Evolutionary conservation across 176 grass and related monocot species (phyloP).

Genomic region (Triticum timopheevii): DNA sequence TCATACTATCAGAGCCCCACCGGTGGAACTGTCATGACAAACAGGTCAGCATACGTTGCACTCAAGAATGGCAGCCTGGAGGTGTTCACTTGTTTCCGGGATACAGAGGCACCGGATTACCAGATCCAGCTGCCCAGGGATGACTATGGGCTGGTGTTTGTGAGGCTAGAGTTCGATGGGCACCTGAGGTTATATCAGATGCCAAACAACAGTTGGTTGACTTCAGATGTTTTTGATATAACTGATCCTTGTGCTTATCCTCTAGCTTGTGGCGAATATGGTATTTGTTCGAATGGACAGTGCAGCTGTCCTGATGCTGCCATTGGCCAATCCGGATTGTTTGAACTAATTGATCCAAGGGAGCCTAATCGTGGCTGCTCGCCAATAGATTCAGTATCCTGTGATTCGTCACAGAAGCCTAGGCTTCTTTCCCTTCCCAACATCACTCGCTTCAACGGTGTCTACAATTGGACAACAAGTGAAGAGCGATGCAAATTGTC

Average conservation of each 20-base stretch:
- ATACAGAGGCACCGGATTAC: conserved; percentile 1
- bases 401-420: background rate
- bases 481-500: conserved; percentile 40
- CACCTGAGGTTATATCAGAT: conserved; percentile 38
- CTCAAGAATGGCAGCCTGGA: conserved; percentile 36
- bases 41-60: conserved; percentile 6
- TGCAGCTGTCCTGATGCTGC: conserved; percentile 36
- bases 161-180: conserved; percentile 45
- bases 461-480: conserved; percentile 18
- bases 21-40: background rate
- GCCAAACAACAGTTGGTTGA: background rate
- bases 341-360: conserved; percentile 18
- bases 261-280: conserved; percentile 49
- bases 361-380: conserved; percentile 19
- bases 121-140: background rate
- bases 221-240: conserved; percentile 25
- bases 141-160: conserved; percentile 20
- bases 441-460: conserved; percentile 22
- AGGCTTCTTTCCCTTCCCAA: conserved; percentile 25
- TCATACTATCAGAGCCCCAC: conserved; percentile 27
- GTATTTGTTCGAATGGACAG: conserved; percentile 38
- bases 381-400: conserved; percentile 18
- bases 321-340: conserved; percentile 4
- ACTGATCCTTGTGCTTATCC: conserved; percentile 43
- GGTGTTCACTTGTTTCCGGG: conserved; percentile 3